Conservation (phyloP, 768 basidiomycete species). For the Mycena haematopus region DNA sequence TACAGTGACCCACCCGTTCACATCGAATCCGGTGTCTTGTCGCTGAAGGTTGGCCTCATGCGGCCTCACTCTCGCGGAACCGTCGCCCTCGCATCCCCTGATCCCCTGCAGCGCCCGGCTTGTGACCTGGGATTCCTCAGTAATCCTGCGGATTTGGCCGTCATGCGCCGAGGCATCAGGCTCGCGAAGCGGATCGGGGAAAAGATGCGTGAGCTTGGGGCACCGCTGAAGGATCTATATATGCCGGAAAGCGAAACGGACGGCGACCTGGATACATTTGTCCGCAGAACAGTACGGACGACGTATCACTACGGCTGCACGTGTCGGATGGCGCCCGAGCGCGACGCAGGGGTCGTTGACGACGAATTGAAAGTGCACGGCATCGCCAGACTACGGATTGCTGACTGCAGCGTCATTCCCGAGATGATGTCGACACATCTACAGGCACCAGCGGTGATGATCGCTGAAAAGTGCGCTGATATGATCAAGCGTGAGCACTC, state of each 20-base stretch:
- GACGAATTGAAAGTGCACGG: conserved; percentile 34
- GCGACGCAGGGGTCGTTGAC: conserved; percentile 31
- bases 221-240: not conserved
- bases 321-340: not conserved
- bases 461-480: conserved; percentile 32
- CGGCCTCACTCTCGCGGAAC: conserved; percentile 6
- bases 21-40: not conserved
- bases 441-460: conserved; percentile 25
- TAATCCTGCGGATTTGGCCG: not conserved
- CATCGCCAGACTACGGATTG: conserved; percentile 29
- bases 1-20: not conserved
- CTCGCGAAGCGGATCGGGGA: not conserved
- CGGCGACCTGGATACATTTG: not conserved
- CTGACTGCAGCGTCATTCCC: conserved; percentile 33
- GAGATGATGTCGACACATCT: conserved; percentile 27
- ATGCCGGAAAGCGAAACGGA: not conserved
- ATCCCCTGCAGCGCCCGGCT: not conserved
- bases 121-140: not conserved
- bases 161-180: not conserved
- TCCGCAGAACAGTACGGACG: not conserved
- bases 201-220: not conserved
- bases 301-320: not conserved
- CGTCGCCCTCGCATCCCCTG: not conserved
- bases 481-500: no score
- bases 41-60: not conserved